Evolutionary conservation across 1,139 yeast species (phyloP).

Genomic region (Candida sanyaensis): DNA sequence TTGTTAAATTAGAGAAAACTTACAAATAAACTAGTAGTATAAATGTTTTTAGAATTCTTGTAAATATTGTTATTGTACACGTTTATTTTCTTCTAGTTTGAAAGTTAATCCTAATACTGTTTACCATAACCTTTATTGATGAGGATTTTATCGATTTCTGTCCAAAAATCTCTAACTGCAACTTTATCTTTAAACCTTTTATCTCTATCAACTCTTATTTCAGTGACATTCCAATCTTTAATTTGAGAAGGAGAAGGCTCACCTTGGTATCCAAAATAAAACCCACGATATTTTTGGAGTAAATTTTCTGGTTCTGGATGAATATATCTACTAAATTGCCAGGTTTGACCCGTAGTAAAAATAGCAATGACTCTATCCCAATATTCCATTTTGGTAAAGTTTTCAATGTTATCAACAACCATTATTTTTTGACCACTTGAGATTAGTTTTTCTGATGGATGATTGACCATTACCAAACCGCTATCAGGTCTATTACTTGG

Average conservation of each 20-base stretch:
- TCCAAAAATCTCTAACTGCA: conserved; percentile 85
- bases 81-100: neutral
- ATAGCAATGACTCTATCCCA: conserved; percentile 97
- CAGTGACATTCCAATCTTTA: conserved; percentile 85
- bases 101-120: conserved; percentile 3
- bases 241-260: conserved; percentile 79
- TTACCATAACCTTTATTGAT: conserved; percentile 45
- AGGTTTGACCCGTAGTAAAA: conserved; percentile 93
- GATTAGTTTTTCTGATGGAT: conserved; percentile 57
- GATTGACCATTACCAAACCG: conserved; percentile 54
- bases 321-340: conserved; percentile 93
- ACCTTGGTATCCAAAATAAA: conserved; percentile 71
- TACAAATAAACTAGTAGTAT: conserved; percentile 25
- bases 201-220: conserved; percentile 74
- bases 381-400: conserved; percentile 91
- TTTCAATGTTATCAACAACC: conserved; percentile 85
- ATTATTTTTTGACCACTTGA: conserved; percentile 60
- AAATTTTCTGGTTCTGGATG: conserved; percentile 78
- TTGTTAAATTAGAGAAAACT: conserved; percentile 50
- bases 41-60: neutral
- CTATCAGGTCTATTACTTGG: conserved; percentile 37
- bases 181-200: conserved; percentile 89
- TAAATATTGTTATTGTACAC: conserved; percentile 10
- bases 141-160: conserved; percentile 63
- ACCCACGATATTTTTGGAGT: conserved; percentile 86